Conservation (phyloP, 1,284 basidiomycete genomes). For the Apiotrichum veenhuisii region DNA sequence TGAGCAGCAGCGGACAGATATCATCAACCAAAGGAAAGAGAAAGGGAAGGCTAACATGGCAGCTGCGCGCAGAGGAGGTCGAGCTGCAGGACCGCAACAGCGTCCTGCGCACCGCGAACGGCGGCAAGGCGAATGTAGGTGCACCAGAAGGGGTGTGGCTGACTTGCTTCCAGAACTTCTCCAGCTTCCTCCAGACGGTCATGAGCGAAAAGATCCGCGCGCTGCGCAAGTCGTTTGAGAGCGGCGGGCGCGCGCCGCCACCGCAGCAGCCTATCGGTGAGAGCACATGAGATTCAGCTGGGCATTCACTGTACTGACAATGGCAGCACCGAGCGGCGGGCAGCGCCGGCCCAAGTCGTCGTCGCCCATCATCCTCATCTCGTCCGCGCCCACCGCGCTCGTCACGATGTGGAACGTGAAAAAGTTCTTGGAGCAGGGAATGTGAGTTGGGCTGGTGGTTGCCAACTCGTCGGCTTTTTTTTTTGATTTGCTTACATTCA, state of each 20-base stretch:
- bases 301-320: neutral
- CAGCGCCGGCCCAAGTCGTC: conserved; percentile 47
- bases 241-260: conserved; percentile 17
- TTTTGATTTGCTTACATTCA: conserved; percentile 41
- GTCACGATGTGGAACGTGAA: conserved; percentile 98
- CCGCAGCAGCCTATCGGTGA: conserved; percentile 13
- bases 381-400: conserved; percentile 88
- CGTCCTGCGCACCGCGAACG: conserved; percentile 34
- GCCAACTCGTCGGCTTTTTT: too few relatives aligned
- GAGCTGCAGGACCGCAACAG: conserved; percentile 44
- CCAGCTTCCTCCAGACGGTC: conserved; percentile 34
- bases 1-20: too few relatives aligned
- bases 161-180: conserved; percentile 33
- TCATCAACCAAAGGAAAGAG: too few relatives aligned
- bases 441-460: conserved; percentile 54
- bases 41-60: neutral
- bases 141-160: neutral
- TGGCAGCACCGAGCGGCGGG: conserved; percentile 35
- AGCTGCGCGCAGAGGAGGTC: conserved; percentile 43
- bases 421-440: conserved; percentile 82
- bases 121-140: conserved; percentile 43
- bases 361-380: conserved; percentile 93
- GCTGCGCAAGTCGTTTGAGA: conserved; percentile 34
- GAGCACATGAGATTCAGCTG: neutral
- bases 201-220: conserved; percentile 44